A percentile compares a stretch with the other conserved stretches of the same genome.
Conservation (phyloP, 164 flowering plant species). For the Kalanchoe fedtschenkoi region DNA sequence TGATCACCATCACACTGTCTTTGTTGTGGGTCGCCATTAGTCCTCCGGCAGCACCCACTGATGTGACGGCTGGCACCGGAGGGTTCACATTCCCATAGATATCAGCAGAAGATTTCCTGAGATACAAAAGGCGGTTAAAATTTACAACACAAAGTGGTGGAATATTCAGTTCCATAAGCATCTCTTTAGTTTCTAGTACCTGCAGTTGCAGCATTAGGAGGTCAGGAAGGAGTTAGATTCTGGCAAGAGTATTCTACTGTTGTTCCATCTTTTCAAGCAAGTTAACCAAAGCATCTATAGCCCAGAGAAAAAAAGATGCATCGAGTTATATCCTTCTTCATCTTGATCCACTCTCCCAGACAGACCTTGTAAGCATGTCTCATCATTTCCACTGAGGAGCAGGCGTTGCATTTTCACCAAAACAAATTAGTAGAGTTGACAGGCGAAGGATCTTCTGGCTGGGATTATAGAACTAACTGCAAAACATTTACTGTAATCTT, state of each 20-base stretch:
- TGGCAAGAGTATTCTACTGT: background rate
- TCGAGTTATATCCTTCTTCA: background rate
- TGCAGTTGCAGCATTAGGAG: background rate
- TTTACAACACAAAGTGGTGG: background rate
- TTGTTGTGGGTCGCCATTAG: constrained; percentile 6
- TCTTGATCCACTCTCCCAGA: constrained; percentile 1
- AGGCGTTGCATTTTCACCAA: background rate
- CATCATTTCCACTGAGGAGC: background rate
- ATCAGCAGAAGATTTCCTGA: background rate
- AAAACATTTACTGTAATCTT: constrained; percentile 42
- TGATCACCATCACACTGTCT: constrained; percentile 6
- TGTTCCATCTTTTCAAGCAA: background rate
- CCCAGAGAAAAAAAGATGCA: background rate
- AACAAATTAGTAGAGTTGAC: background rate
- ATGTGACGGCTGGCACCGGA: background rate
- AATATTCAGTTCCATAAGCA: background rate
- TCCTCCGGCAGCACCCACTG: background rate
- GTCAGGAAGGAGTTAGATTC: background rate
- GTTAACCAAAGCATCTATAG: constrained; percentile 1
- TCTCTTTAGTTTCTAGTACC: background rate
- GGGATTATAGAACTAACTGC: constrained; percentile 41
- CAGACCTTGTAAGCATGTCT: background rate
- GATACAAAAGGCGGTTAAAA: background rate
- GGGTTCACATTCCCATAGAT: background rate
- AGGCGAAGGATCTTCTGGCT: no score